These are phyloP conservation scores for Pichia sp. DNA, from an alignment of 1,139 yeast genomes.

Conservation along the genomic window DNA sequence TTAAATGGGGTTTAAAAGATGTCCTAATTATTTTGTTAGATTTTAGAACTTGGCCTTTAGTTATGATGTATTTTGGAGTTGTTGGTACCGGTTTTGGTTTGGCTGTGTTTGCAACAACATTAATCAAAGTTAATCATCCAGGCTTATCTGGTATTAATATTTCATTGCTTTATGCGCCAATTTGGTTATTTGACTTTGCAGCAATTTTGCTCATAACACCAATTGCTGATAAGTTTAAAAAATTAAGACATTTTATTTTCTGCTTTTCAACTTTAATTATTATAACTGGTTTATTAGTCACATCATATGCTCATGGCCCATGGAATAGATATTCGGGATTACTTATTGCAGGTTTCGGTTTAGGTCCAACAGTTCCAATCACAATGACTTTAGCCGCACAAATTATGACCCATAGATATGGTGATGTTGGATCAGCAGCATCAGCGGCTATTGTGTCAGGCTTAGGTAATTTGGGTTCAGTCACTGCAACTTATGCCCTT, in stretches of 20 bases:
- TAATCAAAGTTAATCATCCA: slow-evolving; percentile 62
- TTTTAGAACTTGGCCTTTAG: slow-evolving; percentile 68
- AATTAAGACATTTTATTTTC: slow-evolving; percentile 55
- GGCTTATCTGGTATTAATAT: slow-evolving; percentile 59
- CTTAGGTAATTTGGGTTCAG: slow-evolving; percentile 80
- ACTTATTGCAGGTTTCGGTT: slow-evolving; percentile 75
- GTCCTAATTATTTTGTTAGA: slow-evolving; percentile 53
- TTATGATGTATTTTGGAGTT: slow-evolving; percentile 87
- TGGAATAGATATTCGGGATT: slow-evolving; percentile 82
- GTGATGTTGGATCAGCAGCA: slow-evolving; percentile 82
- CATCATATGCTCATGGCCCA: slow-evolving; percentile 65
- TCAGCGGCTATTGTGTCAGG: slow-evolving; percentile 82
- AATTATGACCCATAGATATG: slow-evolving; percentile 63
- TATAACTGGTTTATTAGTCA: slow-evolving; percentile 67
- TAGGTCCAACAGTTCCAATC: slow-evolving; percentile 88
- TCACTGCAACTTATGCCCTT: slow-evolving; percentile 77
- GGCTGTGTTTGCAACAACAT: slow-evolving; percentile 83
- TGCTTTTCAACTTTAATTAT: slow-evolving; percentile 56
- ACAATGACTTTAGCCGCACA: slow-evolving; percentile 85
- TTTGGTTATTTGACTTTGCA: slow-evolving; percentile 82
- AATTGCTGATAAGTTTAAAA: slow-evolving; percentile 63
- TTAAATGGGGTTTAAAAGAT: slow-evolving; percentile 59
- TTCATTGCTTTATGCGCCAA: slow-evolving; percentile 77
- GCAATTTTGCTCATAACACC: slow-evolving; percentile 75
- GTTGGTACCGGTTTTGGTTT: slow-evolving; percentile 86